These are phyloP conservation scores for Azolla pinnata DNA, from an alignment of 75 land plant species.

Conservation along the genomic window DNA sequence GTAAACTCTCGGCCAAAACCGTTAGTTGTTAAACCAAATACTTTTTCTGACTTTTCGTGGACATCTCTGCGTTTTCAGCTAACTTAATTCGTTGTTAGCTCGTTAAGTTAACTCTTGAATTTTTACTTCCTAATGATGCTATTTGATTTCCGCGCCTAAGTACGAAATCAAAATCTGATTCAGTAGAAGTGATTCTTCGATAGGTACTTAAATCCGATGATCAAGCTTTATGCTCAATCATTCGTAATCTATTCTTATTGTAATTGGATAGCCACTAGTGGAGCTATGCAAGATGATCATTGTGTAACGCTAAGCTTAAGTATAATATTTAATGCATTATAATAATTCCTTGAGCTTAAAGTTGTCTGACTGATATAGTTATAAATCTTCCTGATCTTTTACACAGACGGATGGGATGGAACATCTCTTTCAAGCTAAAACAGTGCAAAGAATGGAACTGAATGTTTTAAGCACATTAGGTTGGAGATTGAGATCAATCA, in stretches of 20 bases:
- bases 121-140: background rate
- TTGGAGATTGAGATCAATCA: conserved; percentile 56
- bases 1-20: conserved; percentile 13
- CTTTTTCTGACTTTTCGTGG: background rate
- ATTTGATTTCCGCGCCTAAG: background rate
- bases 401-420: conserved; percentile 37
- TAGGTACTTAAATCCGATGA: too few relatives aligned
- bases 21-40: background rate
- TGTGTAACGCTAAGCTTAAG: too few relatives aligned
- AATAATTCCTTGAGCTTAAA: too few relatives aligned
- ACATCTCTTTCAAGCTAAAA: conserved; percentile 53
- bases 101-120: background rate
- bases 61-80: background rate
- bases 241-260: too few relatives aligned
- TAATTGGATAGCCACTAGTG: too few relatives aligned
- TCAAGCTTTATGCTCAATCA: background rate
- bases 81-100: background rate
- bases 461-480: conserved; percentile 41
- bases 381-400: too few relatives aligned
- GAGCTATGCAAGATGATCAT: too few relatives aligned
- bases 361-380: too few relatives aligned
- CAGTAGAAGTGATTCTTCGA: too few relatives aligned
- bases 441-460: conserved; percentile 65
- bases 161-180: too few relatives aligned
- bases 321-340: too few relatives aligned